Base-by-base conservation (phyloP, 2,329 filamentous ascomycete genomes). In the Pseudocercospora vitis region DNA sequence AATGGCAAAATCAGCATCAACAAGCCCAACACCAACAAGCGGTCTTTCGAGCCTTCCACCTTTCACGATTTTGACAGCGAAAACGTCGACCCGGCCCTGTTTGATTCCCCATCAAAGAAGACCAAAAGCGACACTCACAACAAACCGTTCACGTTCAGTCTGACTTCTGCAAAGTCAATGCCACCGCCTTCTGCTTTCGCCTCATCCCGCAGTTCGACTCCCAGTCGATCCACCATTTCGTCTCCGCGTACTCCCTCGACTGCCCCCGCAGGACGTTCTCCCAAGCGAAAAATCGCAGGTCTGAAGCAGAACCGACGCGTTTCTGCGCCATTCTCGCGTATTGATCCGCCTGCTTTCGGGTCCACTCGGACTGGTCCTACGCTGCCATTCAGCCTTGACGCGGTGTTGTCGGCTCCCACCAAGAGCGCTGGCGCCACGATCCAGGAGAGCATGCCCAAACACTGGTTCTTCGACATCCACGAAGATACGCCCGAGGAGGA, bases 381-480 rank as follows among this genome's bases (percentile, higher is more conserved):
- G 33, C 69, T 86, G 3, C 88, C 89, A 0, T 95, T 96, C 73
- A 91, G 87, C 49, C 84, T 96, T 55, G 88, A 94, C 68, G 87
- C 89, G 19, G 91, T 90, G 3, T 81, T 95, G 59, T 78, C 74
- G 77, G 65, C 51, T n/a, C n/a, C n/a, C n/a, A n/a, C n/a, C 46
- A 65, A 52, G 63, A 70, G 45, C 54, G 67, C 81, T 29, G 75
- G 76, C 55, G 67, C 76, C 18, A 76, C 80, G 49, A 70, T 79
- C 63, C 82, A 87, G 67, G 79, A 83, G 28, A 80, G 80, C 53
- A 74, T 77, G 73, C 75, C 78, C 18, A 80, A 78, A 54, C 69
- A 71, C 55, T 96, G 91, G 91, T 87, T 87, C 76, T 97, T 99
- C 68, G 88, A 92, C 55, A 97, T 99, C 66, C 86, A 96, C 69